Conservation (phyloP, 352 stramenopile genomes). For the Albugo candida region DNA sequence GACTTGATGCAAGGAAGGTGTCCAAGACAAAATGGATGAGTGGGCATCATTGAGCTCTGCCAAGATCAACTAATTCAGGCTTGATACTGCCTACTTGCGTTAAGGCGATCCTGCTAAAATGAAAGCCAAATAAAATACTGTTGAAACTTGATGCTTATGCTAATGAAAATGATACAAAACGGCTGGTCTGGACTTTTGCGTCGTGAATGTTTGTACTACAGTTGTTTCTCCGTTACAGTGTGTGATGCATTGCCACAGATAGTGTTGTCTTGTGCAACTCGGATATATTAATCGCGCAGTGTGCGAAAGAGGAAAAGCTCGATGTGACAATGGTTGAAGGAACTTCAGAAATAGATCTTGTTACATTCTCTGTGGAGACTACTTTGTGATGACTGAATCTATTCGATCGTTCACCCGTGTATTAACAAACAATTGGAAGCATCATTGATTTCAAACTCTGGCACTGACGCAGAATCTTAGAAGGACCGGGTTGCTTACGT, state of each 20-base stretch:
- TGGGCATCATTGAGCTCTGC: slow-evolving; percentile 29
- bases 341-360: slow-evolving; percentile 75
- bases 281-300: not conserved
- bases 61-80: slow-evolving; percentile 51
- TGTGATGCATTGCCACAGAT: slow-evolving; percentile 1
- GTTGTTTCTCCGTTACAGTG: not conserved
- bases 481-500: slow-evolving; percentile 3
- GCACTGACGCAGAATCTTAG: slow-evolving; percentile 14
- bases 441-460: too few species aligned
- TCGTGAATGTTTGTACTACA: too few species aligned
- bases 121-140: slow-evolving; percentile 64
- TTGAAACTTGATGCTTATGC: slow-evolving; percentile 57
- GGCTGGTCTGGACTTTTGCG: not conserved
- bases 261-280: slow-evolving; percentile 7
- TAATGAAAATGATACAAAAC: too few species aligned
- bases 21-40: too few species aligned
- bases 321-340: slow-evolving; percentile 6
- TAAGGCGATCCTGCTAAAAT: slow-evolving; percentile 49
- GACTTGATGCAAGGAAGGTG: too few species aligned
- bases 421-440: slow-evolving; percentile 31
- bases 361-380: slow-evolving; percentile 54
- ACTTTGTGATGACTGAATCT: slow-evolving; percentile 55
- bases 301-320: too few species aligned
- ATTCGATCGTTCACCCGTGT: too few species aligned
- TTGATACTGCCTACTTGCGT: slow-evolving; percentile 37